Conservation (phyloP, 306 rosid species). For the Vachellia pachyceras region DNA sequence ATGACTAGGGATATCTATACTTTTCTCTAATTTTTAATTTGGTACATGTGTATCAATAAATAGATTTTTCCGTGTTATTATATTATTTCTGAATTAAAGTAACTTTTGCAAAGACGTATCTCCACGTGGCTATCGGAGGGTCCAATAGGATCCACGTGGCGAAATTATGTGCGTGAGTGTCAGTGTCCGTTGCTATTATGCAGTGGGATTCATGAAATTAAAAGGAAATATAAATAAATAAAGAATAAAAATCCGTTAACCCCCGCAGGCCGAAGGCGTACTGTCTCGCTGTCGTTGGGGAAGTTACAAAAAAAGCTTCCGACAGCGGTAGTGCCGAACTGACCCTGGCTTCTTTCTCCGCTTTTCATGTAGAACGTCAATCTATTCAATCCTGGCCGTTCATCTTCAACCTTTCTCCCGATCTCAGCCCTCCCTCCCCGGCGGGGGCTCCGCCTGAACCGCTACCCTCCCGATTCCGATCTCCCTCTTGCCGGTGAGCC, state of each 20-base stretch:
- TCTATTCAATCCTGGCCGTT: not conserved
- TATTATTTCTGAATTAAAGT: too few relatives aligned
- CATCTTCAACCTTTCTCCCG: not conserved
- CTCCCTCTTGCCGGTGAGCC: conserved; percentile 45
- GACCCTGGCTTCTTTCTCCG: too few relatives aligned
- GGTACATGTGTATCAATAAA: too few relatives aligned
- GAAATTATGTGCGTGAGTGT: not conserved
- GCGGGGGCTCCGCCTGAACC: conserved; percentile 16
- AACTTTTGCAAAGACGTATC: not conserved
- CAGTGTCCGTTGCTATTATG: not conserved
- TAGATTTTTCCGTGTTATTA: too few relatives aligned
- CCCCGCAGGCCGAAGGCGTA: not conserved
- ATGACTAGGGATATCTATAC: too few relatives aligned
- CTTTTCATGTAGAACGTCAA: not conserved
- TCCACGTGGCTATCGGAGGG: not conserved
- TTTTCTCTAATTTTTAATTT: too few relatives aligned
- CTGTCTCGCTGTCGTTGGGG: too few relatives aligned
- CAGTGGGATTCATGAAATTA: not conserved
- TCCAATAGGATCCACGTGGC: not conserved
- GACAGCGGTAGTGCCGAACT: not conserved
- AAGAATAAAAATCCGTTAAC: not conserved
- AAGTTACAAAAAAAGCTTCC: not conserved
- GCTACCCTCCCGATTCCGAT: not conserved
- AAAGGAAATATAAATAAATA: not conserved
- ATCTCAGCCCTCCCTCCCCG: conserved; percentile 8